Conservation (phyloP, 257 asterid species). For the Paulownia fortunei region DNA sequence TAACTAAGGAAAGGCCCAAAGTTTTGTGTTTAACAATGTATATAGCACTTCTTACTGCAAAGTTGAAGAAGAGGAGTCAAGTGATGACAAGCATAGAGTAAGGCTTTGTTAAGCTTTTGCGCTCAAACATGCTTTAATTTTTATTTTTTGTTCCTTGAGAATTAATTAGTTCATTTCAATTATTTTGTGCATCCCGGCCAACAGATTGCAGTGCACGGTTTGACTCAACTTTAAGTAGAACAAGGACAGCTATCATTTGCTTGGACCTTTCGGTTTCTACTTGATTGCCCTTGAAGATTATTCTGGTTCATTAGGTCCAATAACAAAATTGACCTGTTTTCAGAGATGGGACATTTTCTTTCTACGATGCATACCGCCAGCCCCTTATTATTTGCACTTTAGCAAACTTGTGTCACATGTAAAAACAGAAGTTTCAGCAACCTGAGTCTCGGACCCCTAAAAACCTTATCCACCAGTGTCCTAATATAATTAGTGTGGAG, state of each 20-base stretch:
- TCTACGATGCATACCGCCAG: background rate
- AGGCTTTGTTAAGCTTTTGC: background rate
- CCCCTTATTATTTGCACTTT: background rate
- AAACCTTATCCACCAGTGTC: background rate
- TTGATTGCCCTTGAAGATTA: background rate
- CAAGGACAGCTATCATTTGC: background rate
- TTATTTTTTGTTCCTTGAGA: background rate
- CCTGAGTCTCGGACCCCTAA: background rate
- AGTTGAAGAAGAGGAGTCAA: constrained; percentile 11
- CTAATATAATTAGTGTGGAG: background rate
- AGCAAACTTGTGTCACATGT: background rate
- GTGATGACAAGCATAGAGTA: background rate
- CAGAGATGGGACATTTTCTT: background rate
- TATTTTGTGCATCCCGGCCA: background rate
- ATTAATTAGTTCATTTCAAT: background rate
- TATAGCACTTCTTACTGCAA: background rate
- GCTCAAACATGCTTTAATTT: background rate
- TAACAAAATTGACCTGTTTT: background rate
- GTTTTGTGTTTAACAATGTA: background rate
- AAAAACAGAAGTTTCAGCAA: background rate
- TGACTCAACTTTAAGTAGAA: background rate
- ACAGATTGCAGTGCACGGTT: background rate
- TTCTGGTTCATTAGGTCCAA: background rate
- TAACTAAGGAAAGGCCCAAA: no score
- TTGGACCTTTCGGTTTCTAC: background rate